Evolutionary conservation across 2,329 filamentous ascomycete species (phyloP).

Genomic region (Tolypocladium pustulatum): DNA sequence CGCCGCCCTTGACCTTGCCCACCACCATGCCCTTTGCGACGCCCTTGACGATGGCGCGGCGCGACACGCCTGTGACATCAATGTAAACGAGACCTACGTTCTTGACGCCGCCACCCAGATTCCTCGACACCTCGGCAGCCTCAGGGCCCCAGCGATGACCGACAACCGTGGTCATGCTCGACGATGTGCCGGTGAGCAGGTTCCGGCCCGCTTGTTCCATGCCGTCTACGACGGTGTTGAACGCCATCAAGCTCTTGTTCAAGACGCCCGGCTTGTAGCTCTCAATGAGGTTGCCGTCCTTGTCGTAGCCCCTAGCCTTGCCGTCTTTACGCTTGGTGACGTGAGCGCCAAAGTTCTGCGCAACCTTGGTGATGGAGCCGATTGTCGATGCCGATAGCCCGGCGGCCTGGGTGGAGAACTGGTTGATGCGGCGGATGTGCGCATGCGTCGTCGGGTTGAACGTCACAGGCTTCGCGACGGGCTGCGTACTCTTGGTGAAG

Average conservation of each 20-base stretch:
- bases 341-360: conserved; percentile 80
- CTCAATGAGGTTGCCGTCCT: conserved; percentile 54
- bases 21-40: conserved; percentile 96
- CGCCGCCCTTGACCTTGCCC: conserved; percentile 63
- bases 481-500: conserved; percentile 73
- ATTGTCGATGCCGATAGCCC: conserved; percentile 77
- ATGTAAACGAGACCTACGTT: conserved; percentile 97
- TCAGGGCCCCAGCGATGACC: conserved; percentile 83
- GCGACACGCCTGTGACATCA: conserved; percentile 84
- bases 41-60: conserved; percentile 81
- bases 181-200: conserved; percentile 62
- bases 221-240: conserved; percentile 87
- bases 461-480: conserved; percentile 69
- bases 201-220: conserved; percentile 79
- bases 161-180: conserved; percentile 76
- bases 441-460: conserved; percentile 80
- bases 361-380: conserved; percentile 69
- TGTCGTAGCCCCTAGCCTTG: conserved; percentile 49
- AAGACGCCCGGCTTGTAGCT: conserved; percentile 81
- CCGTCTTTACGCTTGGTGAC: conserved; percentile 45
- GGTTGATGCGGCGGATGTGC: conserved; percentile 80
- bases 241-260: conserved; percentile 95
- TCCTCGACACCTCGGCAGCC: conserved; percentile 65
- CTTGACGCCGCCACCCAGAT: conserved; percentile 78
- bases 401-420: conserved; percentile 70